A percentile compares a stretch with the other conserved stretches of the same genome.
Evolutionary conservation across 179 eudicot species (phyloP).

Genomic region (Silene coronaria): DNA sequence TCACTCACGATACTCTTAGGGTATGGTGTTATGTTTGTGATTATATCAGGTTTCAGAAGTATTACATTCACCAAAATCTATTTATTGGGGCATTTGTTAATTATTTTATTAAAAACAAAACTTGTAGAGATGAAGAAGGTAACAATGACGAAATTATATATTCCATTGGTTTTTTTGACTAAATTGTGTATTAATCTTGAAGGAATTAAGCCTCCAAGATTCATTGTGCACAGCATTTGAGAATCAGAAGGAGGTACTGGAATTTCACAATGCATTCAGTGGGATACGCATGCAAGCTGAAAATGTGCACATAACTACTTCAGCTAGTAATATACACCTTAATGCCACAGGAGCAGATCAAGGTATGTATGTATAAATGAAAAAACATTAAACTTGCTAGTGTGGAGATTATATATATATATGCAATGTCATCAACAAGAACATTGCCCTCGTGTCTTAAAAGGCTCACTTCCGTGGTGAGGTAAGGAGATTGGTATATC

Average conservation of each 20-base stretch:
- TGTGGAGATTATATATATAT: neutral
- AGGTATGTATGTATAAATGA: slow-evolving; percentile 19
- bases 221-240: neutral
- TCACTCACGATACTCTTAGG: neutral
- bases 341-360: slow-evolving; percentile 9
- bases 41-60: neutral
- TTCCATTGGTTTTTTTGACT: neutral
- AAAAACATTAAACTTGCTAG: neutral
- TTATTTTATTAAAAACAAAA: neutral
- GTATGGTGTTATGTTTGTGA: neutral
- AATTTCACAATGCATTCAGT: neutral
- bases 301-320: too few species aligned
- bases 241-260: neutral
- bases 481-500: too few species aligned
- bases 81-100: neutral
- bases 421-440: neutral
- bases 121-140: neutral
- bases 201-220: neutral
- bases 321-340: too few species aligned
- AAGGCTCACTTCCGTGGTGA: too few species aligned
- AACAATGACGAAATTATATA: neutral
- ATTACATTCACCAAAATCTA: neutral
- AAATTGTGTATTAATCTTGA: neutral
- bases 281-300: too few species aligned
- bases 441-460: neutral